phyloP scores from a whole-genome alignment of 1,284 basidiomycete species.

The Heterobasidion parviporum region DNA sequence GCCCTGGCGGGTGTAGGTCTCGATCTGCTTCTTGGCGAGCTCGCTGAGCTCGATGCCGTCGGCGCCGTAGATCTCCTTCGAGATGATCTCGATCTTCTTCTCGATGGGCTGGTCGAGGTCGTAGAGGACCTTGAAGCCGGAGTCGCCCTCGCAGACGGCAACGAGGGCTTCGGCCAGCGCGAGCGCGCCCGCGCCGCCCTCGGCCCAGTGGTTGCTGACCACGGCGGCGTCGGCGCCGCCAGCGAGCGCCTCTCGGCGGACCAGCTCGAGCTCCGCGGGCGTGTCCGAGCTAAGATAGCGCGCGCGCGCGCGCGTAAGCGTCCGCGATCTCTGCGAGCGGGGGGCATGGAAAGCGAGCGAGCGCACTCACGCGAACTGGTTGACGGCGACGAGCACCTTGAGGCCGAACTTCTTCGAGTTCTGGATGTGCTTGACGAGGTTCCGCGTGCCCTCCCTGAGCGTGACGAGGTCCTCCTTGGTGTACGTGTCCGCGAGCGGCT shows the following conservation, averaged over 20 bases:
- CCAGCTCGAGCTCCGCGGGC: slow-evolving; percentile 80
- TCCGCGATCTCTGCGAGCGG: background rate
- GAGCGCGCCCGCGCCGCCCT: slow-evolving; percentile 84
- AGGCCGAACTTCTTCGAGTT: slow-evolving; percentile 95
- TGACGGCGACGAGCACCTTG: slow-evolving; percentile 95
- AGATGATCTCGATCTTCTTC: slow-evolving; percentile 84
- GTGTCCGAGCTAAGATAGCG: slow-evolving; percentile 69
- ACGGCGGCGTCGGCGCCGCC: slow-evolving; percentile 95
- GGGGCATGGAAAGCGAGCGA: background rate
- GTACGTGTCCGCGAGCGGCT: slow-evolving; percentile 90
- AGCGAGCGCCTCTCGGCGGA: slow-evolving; percentile 72
- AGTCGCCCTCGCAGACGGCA: slow-evolving; percentile 75
- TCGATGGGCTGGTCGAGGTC: slow-evolving; percentile 79
- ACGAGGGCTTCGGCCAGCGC: slow-evolving; percentile 86
- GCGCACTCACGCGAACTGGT: slow-evolving; percentile 80
- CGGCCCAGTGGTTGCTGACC: slow-evolving; percentile 94
- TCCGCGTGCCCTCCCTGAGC: slow-evolving; percentile 88
- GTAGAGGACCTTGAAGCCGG: slow-evolving; percentile 87
- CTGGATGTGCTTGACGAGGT: slow-evolving; percentile 90
- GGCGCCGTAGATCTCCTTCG: slow-evolving; percentile 86
- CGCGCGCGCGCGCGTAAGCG: slow-evolving; percentile 4
- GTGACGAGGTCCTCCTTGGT: slow-evolving; percentile 90
- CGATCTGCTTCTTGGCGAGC: slow-evolving; percentile 80
- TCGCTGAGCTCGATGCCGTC: slow-evolving; percentile 84
- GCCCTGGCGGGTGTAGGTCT: slow-evolving; percentile 89